A percentile compares a stretch with the other conserved stretches of the same genome.
Conservation (phyloP, 768 basidiomycete genomes). For the Peribolospora kevripleyi region DNA sequence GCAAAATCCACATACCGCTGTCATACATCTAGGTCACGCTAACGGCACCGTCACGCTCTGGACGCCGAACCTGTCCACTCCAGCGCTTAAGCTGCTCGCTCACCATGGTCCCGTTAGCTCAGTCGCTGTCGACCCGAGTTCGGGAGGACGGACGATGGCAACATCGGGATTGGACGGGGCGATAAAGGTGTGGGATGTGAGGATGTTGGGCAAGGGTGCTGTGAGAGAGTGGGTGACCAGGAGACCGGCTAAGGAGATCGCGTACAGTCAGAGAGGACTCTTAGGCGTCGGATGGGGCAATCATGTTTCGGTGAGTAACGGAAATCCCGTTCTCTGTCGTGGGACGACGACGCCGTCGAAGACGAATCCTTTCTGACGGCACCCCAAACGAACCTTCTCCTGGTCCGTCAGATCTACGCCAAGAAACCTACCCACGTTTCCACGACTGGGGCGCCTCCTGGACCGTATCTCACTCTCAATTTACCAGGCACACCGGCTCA, state of each 20-base stretch:
- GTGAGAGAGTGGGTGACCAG: slow-evolving; percentile 48
- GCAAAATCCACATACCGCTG: slow-evolving; percentile 79
- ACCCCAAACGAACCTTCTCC: too few species aligned
- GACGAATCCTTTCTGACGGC: too few species aligned
- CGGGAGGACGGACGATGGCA: slow-evolving; percentile 71
- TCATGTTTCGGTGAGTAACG: slow-evolving; percentile 43
- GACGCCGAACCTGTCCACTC: slow-evolving; percentile 81
- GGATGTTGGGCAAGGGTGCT: slow-evolving; percentile 59
- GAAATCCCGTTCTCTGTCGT: slow-evolving; percentile 1
- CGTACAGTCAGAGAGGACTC: slow-evolving; percentile 68
- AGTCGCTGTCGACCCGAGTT: slow-evolving; percentile 58
- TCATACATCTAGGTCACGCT: slow-evolving; percentile 80
- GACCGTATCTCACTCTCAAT: slow-evolving; percentile 62
- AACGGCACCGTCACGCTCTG: slow-evolving; percentile 83
- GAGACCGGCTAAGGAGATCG: slow-evolving; percentile 24
- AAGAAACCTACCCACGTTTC: slow-evolving; percentile 2
- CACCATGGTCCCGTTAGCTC: slow-evolving; percentile 69
- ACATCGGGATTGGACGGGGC: slow-evolving; percentile 65
- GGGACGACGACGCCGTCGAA: too few species aligned
- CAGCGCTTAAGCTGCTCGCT: slow-evolving; percentile 73
- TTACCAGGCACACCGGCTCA: slow-evolving; percentile 55
- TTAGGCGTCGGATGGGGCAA: slow-evolving; percentile 63
- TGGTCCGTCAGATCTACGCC: background rate
- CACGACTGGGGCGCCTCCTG: slow-evolving; percentile 21
- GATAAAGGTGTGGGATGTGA: slow-evolving; percentile 88